Base-by-base conservation (phyloP, 768 basidiomycete species). In the Collybiopsis confluens region DNA sequence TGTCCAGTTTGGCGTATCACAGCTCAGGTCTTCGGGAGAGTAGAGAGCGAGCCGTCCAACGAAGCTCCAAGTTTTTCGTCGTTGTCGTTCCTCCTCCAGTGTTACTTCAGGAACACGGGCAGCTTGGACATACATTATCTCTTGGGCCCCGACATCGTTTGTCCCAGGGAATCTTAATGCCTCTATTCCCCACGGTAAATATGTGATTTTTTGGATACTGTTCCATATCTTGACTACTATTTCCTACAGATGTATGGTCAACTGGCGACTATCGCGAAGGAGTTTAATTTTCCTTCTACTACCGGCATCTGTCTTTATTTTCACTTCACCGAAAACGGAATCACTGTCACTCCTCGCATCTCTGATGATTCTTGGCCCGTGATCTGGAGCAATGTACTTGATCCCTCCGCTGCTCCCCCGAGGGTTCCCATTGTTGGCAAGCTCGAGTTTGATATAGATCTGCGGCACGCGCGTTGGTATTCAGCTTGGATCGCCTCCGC, bases 371-470 rank as follows among this genome's bases (percentile, higher is more conserved):
- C 79, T 8, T 93, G 91, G 91, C 76, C 77, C 49, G 68, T 81
- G 28, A 72, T 92, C 2, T 92, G 88, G 86, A 71, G 69, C 36
- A 80, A 85, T 62, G 70, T 82, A 56, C 75, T 82, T 40, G 80
- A 84, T 28, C 58, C 74, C 36, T 66, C 70, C 21, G 55, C 67
- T 20, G 60, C 71, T 55, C 59, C 63, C 23, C 64, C 66, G 21
- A 74, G 72, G 47, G 62, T 79, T 18, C 85, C 89, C 0, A 85
- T 95, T 54, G 76, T 81, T 41, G 93, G 90, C 4, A 83, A 79
- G 15, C 78, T 96, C 26, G 92, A 95, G 68, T 93, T 95, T 65
- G 92, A 95, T 68, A 79, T 95, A 43, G 92, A 95, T 69, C 56
- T 80, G 43, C 72, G 74, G 33, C 79, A 82, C 56, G 92, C 92